These are phyloP conservation scores for Aureobasidium subglaciale DNA, from an alignment of 2,329 filamentous ascomycete species.

Conservation along the genomic window DNA sequence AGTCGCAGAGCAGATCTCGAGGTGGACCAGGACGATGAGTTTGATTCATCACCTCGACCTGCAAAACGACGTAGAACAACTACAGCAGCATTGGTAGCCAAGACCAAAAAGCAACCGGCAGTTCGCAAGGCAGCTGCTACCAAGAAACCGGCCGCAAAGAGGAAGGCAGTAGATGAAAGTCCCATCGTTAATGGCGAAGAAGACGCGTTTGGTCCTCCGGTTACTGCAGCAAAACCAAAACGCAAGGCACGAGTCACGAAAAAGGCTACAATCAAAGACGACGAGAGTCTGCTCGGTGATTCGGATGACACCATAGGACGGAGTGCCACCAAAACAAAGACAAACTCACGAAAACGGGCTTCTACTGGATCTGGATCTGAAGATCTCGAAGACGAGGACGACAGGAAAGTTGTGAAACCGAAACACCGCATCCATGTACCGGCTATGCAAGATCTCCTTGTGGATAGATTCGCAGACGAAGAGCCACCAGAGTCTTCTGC, in stretches of 20 bases:
- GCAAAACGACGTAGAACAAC: conserved; percentile 23
- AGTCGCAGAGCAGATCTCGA: not conserved
- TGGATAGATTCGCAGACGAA: conserved; percentile 38
- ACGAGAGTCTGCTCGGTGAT: conserved; percentile 22
- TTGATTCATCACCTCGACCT: conserved; percentile 27
- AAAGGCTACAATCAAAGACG: not conserved
- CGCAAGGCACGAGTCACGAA: not conserved
- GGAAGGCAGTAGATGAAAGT: not conserved
- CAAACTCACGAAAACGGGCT: not conserved
- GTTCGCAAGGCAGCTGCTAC: conserved; percentile 1
- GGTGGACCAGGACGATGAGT: conserved; percentile 17
- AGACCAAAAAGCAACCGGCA: conserved; percentile 18
- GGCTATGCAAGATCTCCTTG: conserved; percentile 32
- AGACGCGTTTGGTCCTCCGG: conserved; percentile 12
- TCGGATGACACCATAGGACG: conserved; percentile 14
- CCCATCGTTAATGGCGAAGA: not conserved
- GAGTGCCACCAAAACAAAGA: not conserved
- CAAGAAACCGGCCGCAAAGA: conserved; percentile 8
- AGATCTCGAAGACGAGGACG: conserved; percentile 15
- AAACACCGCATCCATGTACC: conserved; percentile 40
- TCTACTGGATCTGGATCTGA: conserved; percentile 1
- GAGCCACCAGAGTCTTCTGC: conserved; percentile 36
- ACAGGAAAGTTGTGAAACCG: conserved; percentile 26
- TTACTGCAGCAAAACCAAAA: conserved; percentile 3
- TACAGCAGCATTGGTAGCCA: conserved; percentile 18